Evolutionary conservation across 306 rosid genomes (phyloP).

Genomic region (Lathyrus tuberosus): DNA sequence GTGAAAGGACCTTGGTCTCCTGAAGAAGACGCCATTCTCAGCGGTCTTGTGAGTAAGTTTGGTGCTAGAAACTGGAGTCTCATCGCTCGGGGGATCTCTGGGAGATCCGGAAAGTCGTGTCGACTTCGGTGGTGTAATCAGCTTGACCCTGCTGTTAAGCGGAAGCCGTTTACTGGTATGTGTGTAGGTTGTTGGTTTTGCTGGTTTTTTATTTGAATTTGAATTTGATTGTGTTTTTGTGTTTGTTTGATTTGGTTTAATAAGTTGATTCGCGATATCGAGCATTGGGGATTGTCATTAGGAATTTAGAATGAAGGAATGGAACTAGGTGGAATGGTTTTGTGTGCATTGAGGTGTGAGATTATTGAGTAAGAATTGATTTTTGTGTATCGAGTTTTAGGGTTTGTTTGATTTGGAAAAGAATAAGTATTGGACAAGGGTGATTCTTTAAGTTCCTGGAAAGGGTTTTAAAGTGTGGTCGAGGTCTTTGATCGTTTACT

Average conservation of each 20-base stretch:
- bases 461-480: background rate
- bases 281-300: background rate
- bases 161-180: slow-evolving; percentile 87
- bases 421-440: background rate
- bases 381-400: background rate
- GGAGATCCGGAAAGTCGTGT: slow-evolving; percentile 96
- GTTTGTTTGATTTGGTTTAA: background rate
- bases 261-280: background rate
- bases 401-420: background rate
- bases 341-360: background rate
- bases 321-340: background rate
- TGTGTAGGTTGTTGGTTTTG: background rate
- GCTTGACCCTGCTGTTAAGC: slow-evolving; percentile 91
- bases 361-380: background rate
- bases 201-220: background rate
- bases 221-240: background rate
- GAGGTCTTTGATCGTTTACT: no score
- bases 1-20: slow-evolving; percentile 96
- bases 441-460: background rate
- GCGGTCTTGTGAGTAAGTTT: slow-evolving; percentile 80
- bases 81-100: slow-evolving; percentile 86
- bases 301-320: background rate
- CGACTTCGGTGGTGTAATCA: slow-evolving; percentile 98
- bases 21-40: slow-evolving; percentile 82
- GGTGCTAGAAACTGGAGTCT: slow-evolving; percentile 95